These are phyloP conservation scores for Chlorella ohadii DNA, from an alignment of 139 green algal species.

Conservation along the genomic window DNA sequence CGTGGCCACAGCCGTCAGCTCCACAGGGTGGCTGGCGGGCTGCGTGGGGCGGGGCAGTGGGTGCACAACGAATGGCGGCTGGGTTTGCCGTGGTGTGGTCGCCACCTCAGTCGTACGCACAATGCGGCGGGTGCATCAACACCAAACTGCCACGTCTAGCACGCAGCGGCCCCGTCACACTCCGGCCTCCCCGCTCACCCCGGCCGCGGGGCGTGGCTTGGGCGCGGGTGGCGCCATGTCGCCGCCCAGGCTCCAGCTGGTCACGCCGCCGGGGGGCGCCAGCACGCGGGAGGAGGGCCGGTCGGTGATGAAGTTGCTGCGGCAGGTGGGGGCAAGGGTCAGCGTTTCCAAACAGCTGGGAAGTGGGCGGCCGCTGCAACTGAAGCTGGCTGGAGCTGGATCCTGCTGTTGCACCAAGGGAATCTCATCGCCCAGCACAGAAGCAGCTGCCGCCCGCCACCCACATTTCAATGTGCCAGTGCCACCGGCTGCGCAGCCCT, in stretches of 20 bases:
- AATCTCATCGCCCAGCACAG: no score
- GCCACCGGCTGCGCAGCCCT: no score
- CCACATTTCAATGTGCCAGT: no score
- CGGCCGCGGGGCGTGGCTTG: neutral
- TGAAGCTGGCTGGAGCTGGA: neutral
- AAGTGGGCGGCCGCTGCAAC: neutral
- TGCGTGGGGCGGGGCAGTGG: neutral
- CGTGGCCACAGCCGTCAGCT: neutral
- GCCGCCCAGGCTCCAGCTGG: slow-evolving; percentile 5
- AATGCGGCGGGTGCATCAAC: no score
- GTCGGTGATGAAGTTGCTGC: slow-evolving; percentile 40
- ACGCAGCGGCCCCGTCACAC: neutral
- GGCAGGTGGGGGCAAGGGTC: neutral
- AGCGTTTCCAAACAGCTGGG: neutral
- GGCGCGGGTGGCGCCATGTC: neutral
- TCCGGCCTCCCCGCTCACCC: neutral
- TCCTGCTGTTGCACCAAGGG: no score
- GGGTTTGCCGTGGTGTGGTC: no score
- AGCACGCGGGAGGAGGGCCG: slow-evolving; percentile 57
- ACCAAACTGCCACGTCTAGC: no score
- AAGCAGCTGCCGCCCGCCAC: no score
- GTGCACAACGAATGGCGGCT: no score
- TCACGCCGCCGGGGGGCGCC: slow-evolving; percentile 25
- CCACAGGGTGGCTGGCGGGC: neutral
- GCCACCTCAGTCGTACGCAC: no score